Evolutionary conservation across 331 rosid genomes (phyloP).

Genomic region (Rhamnella rubrinervis): DNA sequence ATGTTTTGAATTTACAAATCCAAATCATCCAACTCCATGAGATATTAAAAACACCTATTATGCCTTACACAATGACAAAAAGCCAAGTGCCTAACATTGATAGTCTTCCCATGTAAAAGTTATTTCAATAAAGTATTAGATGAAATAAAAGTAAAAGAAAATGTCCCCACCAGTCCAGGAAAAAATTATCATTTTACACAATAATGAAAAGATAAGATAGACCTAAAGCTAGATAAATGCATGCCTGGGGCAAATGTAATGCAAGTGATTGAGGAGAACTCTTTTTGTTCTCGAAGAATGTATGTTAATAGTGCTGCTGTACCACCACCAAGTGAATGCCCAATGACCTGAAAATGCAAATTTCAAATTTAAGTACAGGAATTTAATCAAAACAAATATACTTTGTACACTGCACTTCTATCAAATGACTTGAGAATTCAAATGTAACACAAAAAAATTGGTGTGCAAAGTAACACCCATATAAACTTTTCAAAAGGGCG

Average conservation of each 20-base stretch:
- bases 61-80: not conserved
- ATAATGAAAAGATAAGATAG: not conserved
- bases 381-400: not conserved
- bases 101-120: not conserved
- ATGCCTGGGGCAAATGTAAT: conserved; percentile 93
- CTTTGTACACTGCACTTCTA: not conserved
- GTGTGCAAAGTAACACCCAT: not conserved
- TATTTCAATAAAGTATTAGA: not conserved
- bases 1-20: no score
- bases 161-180: not conserved
- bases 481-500: no score
- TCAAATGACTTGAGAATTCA: not conserved
- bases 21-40: no score
- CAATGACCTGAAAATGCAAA: conserved; percentile 62
- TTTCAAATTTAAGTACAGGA: not conserved
- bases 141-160: not conserved
- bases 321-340: conserved; percentile 98
- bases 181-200: not conserved
- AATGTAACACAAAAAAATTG: not conserved
- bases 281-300: conserved; percentile 86
- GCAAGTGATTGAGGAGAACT: conserved; percentile 68
- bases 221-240: conserved; percentile 5
- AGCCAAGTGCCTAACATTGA: not conserved
- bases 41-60: not conserved
- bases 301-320: conserved; percentile 92